Percentiles rank a stretch among this genome's conserved stretches.
Evolutionary conservation across 2,329 filamentous ascomycete genomes (phyloP).

Genomic region (Knufia petricola): DNA sequence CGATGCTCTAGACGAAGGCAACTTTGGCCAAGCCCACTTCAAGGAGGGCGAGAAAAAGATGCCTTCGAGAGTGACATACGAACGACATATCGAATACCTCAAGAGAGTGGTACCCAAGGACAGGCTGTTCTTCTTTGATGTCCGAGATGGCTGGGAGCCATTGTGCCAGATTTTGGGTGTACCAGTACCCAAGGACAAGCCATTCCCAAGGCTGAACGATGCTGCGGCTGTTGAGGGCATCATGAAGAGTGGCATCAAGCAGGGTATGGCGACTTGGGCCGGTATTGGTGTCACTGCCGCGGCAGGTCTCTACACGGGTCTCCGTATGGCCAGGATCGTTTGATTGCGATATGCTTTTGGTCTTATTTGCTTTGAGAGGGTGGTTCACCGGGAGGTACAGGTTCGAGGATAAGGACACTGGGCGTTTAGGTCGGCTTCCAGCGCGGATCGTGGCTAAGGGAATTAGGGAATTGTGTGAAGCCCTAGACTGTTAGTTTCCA

Average conservation of each 20-base stretch:
- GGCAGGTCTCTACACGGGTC: conserved; percentile 3
- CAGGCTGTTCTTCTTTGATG: conserved; percentile 30
- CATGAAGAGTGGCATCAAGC: conserved; percentile 22
- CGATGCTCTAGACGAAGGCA: conserved; percentile 19
- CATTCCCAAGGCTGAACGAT: conserved; percentile 23
- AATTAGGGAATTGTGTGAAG: background rate
- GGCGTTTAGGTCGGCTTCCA: background rate
- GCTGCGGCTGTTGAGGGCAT: conserved; percentile 20
- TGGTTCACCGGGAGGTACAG: background rate
- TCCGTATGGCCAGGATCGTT: conserved; percentile 4
- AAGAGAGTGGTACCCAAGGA: conserved; percentile 25
- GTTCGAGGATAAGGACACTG: background rate
- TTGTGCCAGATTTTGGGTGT: conserved; percentile 23
- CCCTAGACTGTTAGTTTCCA: background rate
- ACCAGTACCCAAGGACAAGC: conserved; percentile 22
- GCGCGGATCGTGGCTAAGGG: background rate
- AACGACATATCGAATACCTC: conserved; percentile 21
- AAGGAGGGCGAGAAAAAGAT: conserved; percentile 17
- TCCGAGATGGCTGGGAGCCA: conserved; percentile 25
- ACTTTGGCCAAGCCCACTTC: conserved; percentile 20
- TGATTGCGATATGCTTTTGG: background rate
- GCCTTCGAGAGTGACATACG: conserved; percentile 21
- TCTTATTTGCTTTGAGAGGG: background rate
- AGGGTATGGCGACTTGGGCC: conserved; percentile 26
- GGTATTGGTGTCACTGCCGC: conserved; percentile 13